phyloP scores from a whole-genome alignment of 768 basidiomycete species.

The Lentinula lateritia region DNA sequence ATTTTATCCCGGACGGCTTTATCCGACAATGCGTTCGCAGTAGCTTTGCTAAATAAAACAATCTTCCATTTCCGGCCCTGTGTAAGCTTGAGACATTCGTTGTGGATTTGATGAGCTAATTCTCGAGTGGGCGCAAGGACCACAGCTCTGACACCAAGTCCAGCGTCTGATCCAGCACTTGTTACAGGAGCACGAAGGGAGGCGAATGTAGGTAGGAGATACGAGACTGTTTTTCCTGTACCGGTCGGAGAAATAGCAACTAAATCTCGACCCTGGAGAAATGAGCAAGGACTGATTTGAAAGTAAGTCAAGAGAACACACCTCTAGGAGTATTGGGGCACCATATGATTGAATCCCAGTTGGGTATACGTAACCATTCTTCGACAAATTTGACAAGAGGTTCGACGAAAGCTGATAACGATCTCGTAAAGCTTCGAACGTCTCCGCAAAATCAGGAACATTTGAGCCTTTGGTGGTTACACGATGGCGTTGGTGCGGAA shows the following conservation, averaged over 20 bases:
- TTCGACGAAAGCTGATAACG: conserved; percentile 55
- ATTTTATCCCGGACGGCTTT: conserved; percentile 71
- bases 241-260: conserved; percentile 96
- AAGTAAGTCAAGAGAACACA: conserved; percentile 21
- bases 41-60: conserved; percentile 83
- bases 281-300: conserved; percentile 6
- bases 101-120: conserved; percentile 92
- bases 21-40: conserved; percentile 74
- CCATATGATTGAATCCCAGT: conserved; percentile 81
- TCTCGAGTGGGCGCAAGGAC: conserved; percentile 92
- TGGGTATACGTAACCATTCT: conserved; percentile 58
- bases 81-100: conserved; percentile 80
- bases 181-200: conserved; percentile 50
- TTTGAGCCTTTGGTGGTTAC: conserved; percentile 70
- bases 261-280: conserved; percentile 67
- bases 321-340: conserved; percentile 77
- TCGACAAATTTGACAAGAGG: conserved; percentile 57
- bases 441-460: conserved; percentile 52
- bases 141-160: conserved; percentile 67
- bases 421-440: conserved; percentile 54
- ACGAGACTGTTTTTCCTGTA: conserved; percentile 93
- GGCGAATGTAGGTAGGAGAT: conserved; percentile 78
- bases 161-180: conserved; percentile 35
- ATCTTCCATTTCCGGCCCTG: conserved; percentile 81
- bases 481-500: conserved; percentile 45